Conservation (phyloP, 495 filamentous ascomycete genomes). For the Aspergillus sclerotiicarbonarius region DNA sequence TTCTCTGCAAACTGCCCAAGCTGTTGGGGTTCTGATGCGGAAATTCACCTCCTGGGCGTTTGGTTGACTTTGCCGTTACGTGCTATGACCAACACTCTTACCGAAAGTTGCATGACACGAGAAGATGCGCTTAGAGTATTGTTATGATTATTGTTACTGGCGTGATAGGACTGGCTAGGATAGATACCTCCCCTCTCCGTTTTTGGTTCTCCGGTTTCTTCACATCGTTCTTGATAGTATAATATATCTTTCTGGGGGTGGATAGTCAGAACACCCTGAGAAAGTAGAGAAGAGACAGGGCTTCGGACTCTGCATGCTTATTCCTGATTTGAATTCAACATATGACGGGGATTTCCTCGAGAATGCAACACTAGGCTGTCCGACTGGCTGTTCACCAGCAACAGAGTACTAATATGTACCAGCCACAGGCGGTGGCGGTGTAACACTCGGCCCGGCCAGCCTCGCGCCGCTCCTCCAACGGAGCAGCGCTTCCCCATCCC, state of each 20-base stretch:
- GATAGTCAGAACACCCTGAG: too few relatives aligned
- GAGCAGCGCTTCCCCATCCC: slow-evolving; percentile 2
- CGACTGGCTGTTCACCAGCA: too few relatives aligned
- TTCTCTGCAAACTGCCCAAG: slow-evolving; percentile 29
- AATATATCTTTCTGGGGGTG: too few relatives aligned
- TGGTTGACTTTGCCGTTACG: not conserved
- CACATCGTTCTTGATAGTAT: too few relatives aligned
- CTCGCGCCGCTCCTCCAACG: not conserved
- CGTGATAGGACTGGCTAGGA: too few relatives aligned
- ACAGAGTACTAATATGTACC: slow-evolving; percentile 1
- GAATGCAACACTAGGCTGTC: too few relatives aligned
- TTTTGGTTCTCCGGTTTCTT: not conserved
- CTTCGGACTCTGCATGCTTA: too few relatives aligned
- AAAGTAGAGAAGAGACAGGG: too few relatives aligned
- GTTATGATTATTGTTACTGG: not conserved
- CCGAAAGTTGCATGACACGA: not conserved
- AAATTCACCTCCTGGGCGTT: not conserved
- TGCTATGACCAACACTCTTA: not conserved
- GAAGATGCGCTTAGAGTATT: not conserved
- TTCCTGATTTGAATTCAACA: too few relatives aligned
- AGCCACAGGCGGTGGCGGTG: not conserved
- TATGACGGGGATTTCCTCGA: too few relatives aligned
- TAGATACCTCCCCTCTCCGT: not conserved
- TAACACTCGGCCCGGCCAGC: not conserved
- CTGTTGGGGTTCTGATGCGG: slow-evolving; percentile 13